Evolutionary conservation across 768 basidiomycete genomes (phyloP).

Genomic region (Calocera cornea): DNA sequence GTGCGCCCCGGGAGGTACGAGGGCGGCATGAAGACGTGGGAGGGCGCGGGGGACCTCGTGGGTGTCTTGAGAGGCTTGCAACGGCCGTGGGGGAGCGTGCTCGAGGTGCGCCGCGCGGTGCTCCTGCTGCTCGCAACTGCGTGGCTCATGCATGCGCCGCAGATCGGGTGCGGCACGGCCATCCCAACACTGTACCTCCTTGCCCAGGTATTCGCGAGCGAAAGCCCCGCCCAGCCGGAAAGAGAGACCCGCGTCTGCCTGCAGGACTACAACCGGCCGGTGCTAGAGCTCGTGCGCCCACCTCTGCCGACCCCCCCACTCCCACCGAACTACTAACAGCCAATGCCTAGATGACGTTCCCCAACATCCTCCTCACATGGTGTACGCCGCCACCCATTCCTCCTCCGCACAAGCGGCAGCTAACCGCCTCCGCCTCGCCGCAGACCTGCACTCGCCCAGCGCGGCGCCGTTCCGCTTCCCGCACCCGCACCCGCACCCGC

Average conservation of each 20-base stretch:
- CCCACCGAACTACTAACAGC: conserved; percentile 24
- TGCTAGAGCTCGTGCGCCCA: neutral
- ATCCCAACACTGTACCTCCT: conserved; percentile 70
- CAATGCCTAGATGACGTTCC: neutral
- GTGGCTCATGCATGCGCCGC: neutral
- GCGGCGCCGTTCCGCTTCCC: neutral
- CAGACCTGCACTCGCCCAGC: neutral
- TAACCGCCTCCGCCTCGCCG: neutral
- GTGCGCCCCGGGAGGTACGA: conserved; percentile 87
- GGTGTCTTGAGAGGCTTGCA: conserved; percentile 36
- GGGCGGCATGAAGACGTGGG: conserved; percentile 96
- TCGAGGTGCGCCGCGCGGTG: conserved; percentile 46
- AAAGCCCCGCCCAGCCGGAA: neutral
- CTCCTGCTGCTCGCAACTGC: neutral
- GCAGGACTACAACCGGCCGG: conserved; percentile 69
- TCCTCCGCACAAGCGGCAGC: neutral
- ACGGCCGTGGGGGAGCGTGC: conserved; percentile 33
- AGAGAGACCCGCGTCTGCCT: conserved; percentile 38
- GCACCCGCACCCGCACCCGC: neutral
- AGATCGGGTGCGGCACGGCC: conserved; percentile 92
- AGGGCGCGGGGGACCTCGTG: conserved; percentile 81
- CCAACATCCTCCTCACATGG: neutral
- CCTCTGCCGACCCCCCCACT: conserved; percentile 48
- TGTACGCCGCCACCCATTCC: neutral
- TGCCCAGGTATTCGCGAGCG: conserved; percentile 37